Percentiles rank a stretch among this genome's conserved stretches.
phyloP scores from a whole-genome alignment of 805 yeast species.

The Metahyphopichia silvanorum region DNA sequence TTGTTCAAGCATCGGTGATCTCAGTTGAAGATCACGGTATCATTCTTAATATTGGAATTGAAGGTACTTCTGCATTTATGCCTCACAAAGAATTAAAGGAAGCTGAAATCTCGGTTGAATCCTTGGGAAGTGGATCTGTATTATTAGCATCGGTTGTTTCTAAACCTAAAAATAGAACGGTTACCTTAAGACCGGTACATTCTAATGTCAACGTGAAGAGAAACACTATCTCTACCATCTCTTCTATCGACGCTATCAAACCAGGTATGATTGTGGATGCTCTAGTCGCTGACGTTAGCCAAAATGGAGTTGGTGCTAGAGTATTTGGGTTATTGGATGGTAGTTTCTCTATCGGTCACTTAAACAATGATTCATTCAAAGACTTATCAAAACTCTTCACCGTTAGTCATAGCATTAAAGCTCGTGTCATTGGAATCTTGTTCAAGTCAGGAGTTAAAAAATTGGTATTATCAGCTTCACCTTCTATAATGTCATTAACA shows the following conservation, averaged over 20 bases:
- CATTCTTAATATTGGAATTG: slow-evolving; percentile 64
- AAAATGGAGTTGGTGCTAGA: slow-evolving; percentile 67
- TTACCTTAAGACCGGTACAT: slow-evolving; percentile 50
- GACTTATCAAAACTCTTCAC: slow-evolving; percentile 59
- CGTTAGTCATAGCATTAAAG: slow-evolving; percentile 64
- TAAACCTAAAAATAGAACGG: slow-evolving; percentile 48
- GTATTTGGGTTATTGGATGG: slow-evolving; percentile 75
- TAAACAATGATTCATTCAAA: slow-evolving; percentile 44
- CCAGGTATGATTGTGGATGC: slow-evolving; percentile 87
- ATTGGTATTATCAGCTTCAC: slow-evolving; percentile 60
- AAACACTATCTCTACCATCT: slow-evolving; percentile 48
- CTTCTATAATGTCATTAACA: slow-evolving; percentile 46
- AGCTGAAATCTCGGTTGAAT: slow-evolving; percentile 32
- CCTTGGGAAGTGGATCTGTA: slow-evolving; percentile 60
- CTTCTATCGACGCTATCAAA: slow-evolving; percentile 74
- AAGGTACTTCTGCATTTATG: slow-evolving; percentile 64
- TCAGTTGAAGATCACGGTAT: slow-evolving; percentile 93
- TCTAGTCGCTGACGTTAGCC: slow-evolving; percentile 54
- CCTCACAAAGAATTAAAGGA: slow-evolving; percentile 60
- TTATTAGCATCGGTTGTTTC: slow-evolving; percentile 55
- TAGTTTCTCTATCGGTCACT: slow-evolving; percentile 65
- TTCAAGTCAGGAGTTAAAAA: slow-evolving; percentile 49
- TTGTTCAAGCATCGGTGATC: slow-evolving; percentile 72
- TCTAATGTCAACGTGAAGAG: slow-evolving; percentile 45
- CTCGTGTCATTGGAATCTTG: slow-evolving; percentile 66